phyloP scores from a whole-genome alignment of 2,329 filamentous ascomycete species.

The Fusarium vanettenii region DNA sequence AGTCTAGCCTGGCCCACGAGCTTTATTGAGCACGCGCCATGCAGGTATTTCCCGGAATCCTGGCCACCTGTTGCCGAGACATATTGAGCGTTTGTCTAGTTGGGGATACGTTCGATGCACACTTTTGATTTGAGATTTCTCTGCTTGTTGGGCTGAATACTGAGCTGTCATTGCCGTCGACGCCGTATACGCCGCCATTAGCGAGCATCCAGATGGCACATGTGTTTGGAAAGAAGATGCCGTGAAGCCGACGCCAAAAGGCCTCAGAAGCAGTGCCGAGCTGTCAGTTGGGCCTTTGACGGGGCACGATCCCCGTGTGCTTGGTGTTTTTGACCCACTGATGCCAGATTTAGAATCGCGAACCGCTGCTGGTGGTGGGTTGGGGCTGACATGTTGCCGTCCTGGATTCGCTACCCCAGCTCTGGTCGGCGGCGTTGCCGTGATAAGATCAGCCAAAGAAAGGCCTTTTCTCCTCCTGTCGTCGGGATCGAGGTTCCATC shows the following conservation, averaged over 20 bases:
- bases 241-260: background rate
- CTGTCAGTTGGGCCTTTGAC: background rate
- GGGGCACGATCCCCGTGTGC: background rate
- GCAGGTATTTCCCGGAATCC: background rate
- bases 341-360: background rate
- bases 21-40: background rate
- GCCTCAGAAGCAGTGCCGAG: background rate
- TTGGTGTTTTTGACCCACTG: background rate
- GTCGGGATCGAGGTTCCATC: background rate
- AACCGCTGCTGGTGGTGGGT: background rate
- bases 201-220: background rate
- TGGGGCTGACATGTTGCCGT: background rate
- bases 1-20: background rate
- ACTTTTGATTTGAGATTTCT: background rate
- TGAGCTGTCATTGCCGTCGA: background rate
- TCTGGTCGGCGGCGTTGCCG: background rate
- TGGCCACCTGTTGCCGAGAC: background rate
- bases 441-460: background rate
- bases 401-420: background rate
- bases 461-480: background rate
- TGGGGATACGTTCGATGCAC: background rate
- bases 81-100: background rate
- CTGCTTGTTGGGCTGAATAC: background rate
- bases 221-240: background rate
- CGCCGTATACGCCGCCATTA: background rate